phyloP scores from a whole-genome alignment of 208 protist genomes.

The Trypanosoma theileri region DNA sequence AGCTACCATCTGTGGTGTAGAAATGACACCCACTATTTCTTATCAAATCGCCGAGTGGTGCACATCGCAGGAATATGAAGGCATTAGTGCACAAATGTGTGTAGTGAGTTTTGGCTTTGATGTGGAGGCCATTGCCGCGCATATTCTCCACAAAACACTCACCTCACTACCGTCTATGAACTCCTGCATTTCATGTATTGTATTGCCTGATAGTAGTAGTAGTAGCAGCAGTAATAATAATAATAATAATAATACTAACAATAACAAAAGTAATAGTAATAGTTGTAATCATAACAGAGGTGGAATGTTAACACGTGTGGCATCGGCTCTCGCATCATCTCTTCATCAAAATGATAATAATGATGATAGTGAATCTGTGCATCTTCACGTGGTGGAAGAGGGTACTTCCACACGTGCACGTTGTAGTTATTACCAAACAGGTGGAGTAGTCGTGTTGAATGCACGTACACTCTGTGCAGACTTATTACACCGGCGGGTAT shows the following conservation, averaged over 20 bases:
- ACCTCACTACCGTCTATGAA: conserved; percentile 31
- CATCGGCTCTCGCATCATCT: conserved; percentile 48
- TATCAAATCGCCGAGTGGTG: conserved; percentile 43
- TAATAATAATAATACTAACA: too few species aligned
- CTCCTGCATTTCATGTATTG: conserved; percentile 89
- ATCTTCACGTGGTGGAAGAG: conserved; percentile 64
- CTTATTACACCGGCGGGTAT: conserved; percentile 74
- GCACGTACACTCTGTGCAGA: conserved; percentile 75
- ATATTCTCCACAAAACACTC: conserved; percentile 19
- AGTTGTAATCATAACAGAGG: conserved; percentile 23
- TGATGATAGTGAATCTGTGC: neutral
- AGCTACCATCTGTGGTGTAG: too few species aligned
- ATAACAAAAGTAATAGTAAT: too few species aligned
- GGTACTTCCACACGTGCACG: conserved; percentile 59
- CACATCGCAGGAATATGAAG: conserved; percentile 30
- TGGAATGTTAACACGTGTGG: conserved; percentile 87
- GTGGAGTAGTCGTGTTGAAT: conserved; percentile 65
- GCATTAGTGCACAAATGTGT: conserved; percentile 61
- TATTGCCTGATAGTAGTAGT: conserved; percentile 91
- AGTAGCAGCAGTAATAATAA: conserved; percentile 21
- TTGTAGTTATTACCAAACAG: conserved; percentile 56
- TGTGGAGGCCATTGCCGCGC: conserved; percentile 45
- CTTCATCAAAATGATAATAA: conserved; percentile 14
- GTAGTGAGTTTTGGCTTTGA: conserved; percentile 67
- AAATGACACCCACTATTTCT: conserved; percentile 21